phyloP scores from a whole-genome alignment of 176 grass and related monocot genomes.

The Aegilops umbellulata region DNA sequence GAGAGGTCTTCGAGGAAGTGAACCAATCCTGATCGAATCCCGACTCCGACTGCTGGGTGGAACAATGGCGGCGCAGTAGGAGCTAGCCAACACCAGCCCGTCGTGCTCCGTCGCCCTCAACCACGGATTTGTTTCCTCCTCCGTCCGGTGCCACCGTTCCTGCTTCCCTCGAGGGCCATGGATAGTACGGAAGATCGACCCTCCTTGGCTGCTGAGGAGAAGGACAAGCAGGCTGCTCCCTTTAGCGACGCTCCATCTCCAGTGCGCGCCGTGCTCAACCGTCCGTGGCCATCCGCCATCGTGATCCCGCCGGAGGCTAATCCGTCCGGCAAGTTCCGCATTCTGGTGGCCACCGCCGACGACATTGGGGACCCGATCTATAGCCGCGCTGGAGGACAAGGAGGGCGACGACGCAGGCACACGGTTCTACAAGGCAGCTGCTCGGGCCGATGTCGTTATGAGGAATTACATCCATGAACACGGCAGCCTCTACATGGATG shows the following conservation, averaged over 20 bases:
- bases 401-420: not conserved
- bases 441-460: not conserved
- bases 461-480: conserved; percentile 20
- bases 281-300: not conserved
- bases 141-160: not conserved
- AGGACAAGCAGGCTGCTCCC: not conserved
- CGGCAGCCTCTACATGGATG: not conserved
- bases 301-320: not conserved
- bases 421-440: not conserved
- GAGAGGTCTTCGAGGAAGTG: not conserved
- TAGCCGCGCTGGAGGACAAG: not conserved
- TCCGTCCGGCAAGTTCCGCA: not conserved
- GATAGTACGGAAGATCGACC: not conserved
- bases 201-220: not conserved
- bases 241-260: not conserved
- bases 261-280: not conserved
- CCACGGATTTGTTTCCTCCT: not conserved
- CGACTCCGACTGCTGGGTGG: not conserved
- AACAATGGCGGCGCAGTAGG: not conserved
- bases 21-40: not conserved
- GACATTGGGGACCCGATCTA: not conserved
- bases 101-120: not conserved
- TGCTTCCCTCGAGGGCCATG: not conserved
- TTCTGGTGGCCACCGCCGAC: not conserved
- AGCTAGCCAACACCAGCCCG: not conserved